Evolutionary conservation across 148 eudicot species (phyloP).

Genomic region (Chenopodium berlandieri): DNA sequence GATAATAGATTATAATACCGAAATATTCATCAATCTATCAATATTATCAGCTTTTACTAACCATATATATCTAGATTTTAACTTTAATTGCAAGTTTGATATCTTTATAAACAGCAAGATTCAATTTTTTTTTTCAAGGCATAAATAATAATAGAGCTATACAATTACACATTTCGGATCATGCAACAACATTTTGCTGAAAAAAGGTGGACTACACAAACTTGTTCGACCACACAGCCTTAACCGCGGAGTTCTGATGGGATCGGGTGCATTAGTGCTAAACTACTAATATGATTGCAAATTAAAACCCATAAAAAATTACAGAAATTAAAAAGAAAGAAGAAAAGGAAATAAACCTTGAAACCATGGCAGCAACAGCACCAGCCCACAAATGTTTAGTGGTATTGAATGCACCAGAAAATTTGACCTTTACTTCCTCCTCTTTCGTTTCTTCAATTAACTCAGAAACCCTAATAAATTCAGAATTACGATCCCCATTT

Average conservation of each 20-base stretch:
- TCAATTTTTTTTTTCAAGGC: not conserved
- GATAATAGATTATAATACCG: not conserved
- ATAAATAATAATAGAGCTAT: no score
- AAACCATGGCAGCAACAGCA: conserved; percentile 93
- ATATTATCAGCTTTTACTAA: no score
- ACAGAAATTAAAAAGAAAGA: not conserved
- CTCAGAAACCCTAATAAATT: conserved; percentile 29
- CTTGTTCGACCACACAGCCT: no score
- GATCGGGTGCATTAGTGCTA: no score
- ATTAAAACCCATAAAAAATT: not conserved
- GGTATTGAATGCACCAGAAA: conserved; percentile 66
- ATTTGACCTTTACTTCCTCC: conserved; percentile 22
- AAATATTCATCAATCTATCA: not conserved
- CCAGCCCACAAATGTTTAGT: conserved; percentile 96
- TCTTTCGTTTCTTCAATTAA: conserved; percentile 22
- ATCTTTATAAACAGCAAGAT: no score
- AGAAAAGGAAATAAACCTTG: conserved; percentile 45
- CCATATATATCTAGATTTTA: no score
- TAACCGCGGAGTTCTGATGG: no score
- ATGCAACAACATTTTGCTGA: not conserved
- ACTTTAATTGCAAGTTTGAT: not conserved
- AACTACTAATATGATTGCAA: not conserved
- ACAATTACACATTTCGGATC: not conserved
- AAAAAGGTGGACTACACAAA: no score
- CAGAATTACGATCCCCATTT: conserved; percentile 39